Percentiles rank a stretch among this genome's conserved stretches.
Evolutionary conservation across 2,329 filamentous ascomycete genomes (phyloP).

Genomic region (Cyanodermella asteris): DNA sequence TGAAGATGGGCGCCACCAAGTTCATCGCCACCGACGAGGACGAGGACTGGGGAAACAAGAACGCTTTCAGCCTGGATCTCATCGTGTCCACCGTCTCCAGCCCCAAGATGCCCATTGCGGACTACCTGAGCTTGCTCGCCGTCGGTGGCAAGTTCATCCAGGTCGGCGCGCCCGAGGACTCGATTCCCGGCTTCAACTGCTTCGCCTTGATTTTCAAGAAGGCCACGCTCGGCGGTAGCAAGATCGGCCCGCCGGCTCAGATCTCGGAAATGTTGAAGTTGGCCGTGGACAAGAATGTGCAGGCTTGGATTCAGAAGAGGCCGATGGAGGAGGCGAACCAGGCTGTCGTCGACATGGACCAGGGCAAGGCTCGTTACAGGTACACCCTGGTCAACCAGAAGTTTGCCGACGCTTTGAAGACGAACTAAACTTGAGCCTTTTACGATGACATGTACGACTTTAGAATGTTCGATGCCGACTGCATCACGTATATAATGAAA

Average conservation of each 20-base stretch:
- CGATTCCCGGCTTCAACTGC: constrained; percentile 29
- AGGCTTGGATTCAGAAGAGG: constrained; percentile 4
- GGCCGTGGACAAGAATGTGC: constrained; percentile 3
- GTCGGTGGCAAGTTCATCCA: constrained; percentile 41
- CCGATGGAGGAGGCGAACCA: constrained; percentile 5
- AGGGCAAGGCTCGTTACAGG: constrained; percentile 23
- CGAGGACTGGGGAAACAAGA: constrained; percentile 27
- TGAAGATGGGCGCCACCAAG: constrained; percentile 27
- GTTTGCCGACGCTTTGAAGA: constrained; percentile 2
- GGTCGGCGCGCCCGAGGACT: constrained; percentile 43
- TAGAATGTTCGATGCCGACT: too few relatives aligned
- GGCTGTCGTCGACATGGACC: constrained; percentile 22
- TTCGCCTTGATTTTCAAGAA: constrained; percentile 37
- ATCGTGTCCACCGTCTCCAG: constrained; percentile 36
- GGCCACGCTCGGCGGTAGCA: constrained; percentile 27
- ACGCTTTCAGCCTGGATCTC: constrained; percentile 29
- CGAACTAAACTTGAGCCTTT: too few relatives aligned
- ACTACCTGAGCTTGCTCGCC: constrained; percentile 39
- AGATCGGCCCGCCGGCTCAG: constrained; percentile 15
- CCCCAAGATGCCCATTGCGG: constrained; percentile 18
- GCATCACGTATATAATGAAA: too few relatives aligned
- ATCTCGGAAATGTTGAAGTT: constrained; percentile 5
- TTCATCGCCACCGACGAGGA: constrained; percentile 38
- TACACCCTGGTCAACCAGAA: constrained; percentile 22
- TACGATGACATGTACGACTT: too few relatives aligned